Conservation (phyloP, 495 filamentous ascomycete genomes). For the Neurospora africana region DNA sequence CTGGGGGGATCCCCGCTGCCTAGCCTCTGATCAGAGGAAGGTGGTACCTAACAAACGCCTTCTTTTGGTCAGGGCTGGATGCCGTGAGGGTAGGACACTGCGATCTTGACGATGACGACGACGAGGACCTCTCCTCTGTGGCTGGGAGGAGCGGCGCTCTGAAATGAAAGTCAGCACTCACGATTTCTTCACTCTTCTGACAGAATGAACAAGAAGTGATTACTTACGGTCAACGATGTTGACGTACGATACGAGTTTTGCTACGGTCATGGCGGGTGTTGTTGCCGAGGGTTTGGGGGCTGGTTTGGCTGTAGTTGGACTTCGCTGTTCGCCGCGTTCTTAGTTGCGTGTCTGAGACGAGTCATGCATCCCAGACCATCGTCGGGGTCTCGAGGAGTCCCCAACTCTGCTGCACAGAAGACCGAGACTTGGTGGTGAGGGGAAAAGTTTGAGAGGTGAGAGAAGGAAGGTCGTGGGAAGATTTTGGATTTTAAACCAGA, state of each 20-base stretch:
- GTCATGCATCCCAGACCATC: no score
- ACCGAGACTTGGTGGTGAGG: not conserved
- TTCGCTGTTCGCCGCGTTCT: no score
- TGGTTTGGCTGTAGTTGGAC: conserved; percentile 14
- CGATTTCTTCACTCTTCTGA: not conserved
- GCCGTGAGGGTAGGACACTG: not conserved
- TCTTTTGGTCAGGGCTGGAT: not conserved
- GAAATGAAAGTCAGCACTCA: not conserved
- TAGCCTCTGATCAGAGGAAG: not conserved
- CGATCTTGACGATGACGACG: not conserved
- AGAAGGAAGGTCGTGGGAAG: not conserved
- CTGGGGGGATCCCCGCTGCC: conserved; percentile 2
- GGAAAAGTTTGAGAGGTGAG: not conserved
- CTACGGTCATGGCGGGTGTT: conserved; percentile 10
- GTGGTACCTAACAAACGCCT: not conserved
- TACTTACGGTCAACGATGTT: not conserved
- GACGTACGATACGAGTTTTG: conserved; percentile 5
- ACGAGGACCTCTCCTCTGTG: not conserved
- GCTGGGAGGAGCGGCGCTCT: not conserved
- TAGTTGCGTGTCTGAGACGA: no score
- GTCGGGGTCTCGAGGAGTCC: no score
- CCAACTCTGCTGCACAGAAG: no score
- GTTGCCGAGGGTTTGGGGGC: conserved; percentile 18
- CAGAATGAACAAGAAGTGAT: not conserved
- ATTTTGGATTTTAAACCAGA: not conserved